phyloP scores from a whole-genome alignment of 2,329 filamentous ascomycete genomes.

The Leptodontidium sp. region DNA sequence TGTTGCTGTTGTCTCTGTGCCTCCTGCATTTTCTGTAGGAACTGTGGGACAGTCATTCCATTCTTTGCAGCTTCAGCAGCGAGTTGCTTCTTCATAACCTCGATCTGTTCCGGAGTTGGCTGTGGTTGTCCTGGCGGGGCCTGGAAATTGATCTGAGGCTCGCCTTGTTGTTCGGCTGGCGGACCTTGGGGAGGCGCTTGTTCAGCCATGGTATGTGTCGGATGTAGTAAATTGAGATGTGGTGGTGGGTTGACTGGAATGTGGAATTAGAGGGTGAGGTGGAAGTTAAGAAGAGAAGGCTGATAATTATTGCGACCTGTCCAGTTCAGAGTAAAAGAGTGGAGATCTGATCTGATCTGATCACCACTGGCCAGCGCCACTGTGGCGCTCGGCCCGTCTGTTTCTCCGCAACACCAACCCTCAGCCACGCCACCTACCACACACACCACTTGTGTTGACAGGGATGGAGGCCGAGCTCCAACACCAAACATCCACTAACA shows the following conservation, averaged over 20 bases:
- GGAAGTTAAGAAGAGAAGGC: slow-evolving; percentile 5
- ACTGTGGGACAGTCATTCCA: slow-evolving; percentile 86
- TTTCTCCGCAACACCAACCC: neutral
- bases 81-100: slow-evolving; percentile 82
- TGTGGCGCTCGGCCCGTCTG: slow-evolving; percentile 1
- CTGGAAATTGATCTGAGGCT: slow-evolving; percentile 33
- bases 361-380: neutral
- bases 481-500: slow-evolving; percentile 20
- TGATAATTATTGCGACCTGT: slow-evolving; percentile 24
- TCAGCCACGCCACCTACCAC: too few relatives aligned
- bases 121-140: slow-evolving; percentile 47
- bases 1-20: slow-evolving; percentile 59
- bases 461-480: slow-evolving; percentile 7
- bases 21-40: slow-evolving; percentile 75
- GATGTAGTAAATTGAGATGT: neutral
- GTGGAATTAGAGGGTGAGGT: neutral
- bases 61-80: slow-evolving; percentile 83
- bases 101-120: slow-evolving; percentile 85
- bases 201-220: slow-evolving; percentile 19
- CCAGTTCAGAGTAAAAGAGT: slow-evolving; percentile 15
- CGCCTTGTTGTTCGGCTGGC: slow-evolving; percentile 32
- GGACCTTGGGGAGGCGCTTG: slow-evolving; percentile 32
- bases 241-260: slow-evolving; percentile 2
- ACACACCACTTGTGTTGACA: neutral
- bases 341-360: neutral